Evolutionary conservation across 805 yeast species (phyloP).

Genomic region (Monosporozyma siamensis): DNA sequence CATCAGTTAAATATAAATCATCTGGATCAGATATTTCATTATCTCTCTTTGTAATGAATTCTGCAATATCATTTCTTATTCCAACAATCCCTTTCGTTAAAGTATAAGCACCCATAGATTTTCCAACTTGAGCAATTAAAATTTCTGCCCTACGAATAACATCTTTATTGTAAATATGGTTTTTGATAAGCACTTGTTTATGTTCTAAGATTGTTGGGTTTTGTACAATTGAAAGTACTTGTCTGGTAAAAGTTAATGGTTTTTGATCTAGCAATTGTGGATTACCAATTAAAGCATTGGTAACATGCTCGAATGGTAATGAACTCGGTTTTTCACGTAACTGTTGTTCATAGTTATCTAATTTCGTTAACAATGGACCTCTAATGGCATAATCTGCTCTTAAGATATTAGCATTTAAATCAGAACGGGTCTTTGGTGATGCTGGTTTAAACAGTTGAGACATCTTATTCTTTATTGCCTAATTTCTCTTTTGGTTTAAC

Average conservation of each 20-base stretch:
- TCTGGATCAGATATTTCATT: slow-evolving; percentile 56
- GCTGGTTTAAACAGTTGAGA: slow-evolving; percentile 20
- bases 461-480: neutral
- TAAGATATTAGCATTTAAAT: slow-evolving; percentile 62
- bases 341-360: slow-evolving; percentile 65
- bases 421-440: slow-evolving; percentile 34
- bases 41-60: slow-evolving; percentile 71
- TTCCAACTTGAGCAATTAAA: slow-evolving; percentile 48
- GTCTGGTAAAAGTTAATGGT: slow-evolving; percentile 89
- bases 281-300: slow-evolving; percentile 90
- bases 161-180: slow-evolving; percentile 44
- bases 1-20: slow-evolving; percentile 75
- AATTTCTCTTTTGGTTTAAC: too few relatives aligned
- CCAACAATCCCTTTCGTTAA: slow-evolving; percentile 77
- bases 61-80: slow-evolving; percentile 68
- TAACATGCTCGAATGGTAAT: slow-evolving; percentile 67
- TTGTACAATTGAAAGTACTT: slow-evolving; percentile 76
- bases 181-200: slow-evolving; percentile 5
- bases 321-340: slow-evolving; percentile 44
- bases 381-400: slow-evolving; percentile 93
- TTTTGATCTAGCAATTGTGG: slow-evolving; percentile 93
- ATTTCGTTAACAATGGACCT: slow-evolving; percentile 84
- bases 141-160: slow-evolving; percentile 60
- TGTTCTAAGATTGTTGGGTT: slow-evolving; percentile 58
- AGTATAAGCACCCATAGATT: slow-evolving; percentile 91